These are phyloP conservation scores for Usnea hakonensis DNA, from an alignment of 495 filamentous ascomycete genomes.

Conservation along the genomic window DNA sequence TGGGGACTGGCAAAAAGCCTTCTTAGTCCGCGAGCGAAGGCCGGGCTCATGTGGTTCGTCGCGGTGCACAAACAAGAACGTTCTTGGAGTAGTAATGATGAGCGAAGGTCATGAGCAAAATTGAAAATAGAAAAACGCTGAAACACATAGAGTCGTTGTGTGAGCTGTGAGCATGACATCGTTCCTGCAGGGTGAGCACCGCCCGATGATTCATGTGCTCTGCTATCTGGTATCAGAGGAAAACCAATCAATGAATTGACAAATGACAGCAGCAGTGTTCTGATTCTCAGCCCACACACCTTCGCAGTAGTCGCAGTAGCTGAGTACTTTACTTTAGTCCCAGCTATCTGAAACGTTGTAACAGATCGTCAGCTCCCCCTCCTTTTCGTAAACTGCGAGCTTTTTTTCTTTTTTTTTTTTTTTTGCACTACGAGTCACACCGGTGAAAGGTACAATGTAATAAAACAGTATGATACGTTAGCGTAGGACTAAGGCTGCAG, in stretches of 20 bases:
- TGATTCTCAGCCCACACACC: background rate
- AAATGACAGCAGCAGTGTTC: background rate
- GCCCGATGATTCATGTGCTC: background rate
- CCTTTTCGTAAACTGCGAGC: no score
- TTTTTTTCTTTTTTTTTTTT: no score
- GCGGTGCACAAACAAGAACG: background rate
- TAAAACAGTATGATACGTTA: background rate
- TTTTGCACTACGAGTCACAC: background rate
- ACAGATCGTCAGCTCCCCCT: background rate
- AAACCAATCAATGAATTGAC: background rate
- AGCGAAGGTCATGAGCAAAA: background rate
- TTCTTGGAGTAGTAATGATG: background rate
- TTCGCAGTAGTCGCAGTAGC: background rate
- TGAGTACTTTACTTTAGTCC: no score
- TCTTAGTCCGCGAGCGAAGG: background rate
- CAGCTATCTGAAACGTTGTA: background rate
- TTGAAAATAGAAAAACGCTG: background rate
- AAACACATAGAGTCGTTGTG: background rate
- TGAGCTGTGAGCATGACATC: constrained; percentile 1
- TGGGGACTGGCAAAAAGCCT: background rate
- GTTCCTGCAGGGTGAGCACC: background rate
- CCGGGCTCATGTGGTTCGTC: background rate
- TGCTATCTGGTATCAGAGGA: background rate
- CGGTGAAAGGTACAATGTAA: background rate
- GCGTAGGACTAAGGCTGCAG: background rate